These are phyloP conservation scores for Cyberlindnera lachancei DNA, from an alignment of 805 yeast genomes.

Conservation along the genomic window DNA sequence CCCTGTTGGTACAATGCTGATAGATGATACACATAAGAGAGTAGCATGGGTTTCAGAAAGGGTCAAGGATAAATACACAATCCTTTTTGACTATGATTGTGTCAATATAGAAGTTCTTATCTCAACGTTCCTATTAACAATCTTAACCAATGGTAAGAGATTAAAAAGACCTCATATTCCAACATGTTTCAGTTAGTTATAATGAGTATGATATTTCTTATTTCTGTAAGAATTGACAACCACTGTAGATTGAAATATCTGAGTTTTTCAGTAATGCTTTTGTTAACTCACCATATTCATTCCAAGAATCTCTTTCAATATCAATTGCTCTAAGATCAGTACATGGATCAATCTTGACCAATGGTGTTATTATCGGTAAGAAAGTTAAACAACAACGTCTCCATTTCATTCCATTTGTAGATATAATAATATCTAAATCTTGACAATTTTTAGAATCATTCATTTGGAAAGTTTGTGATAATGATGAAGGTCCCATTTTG, in stretches of 20 bases:
- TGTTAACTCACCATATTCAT: conserved; percentile 17
- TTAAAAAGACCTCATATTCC: not conserved
- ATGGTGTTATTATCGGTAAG: conserved; percentile 15
- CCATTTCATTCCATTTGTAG: conserved; percentile 16
- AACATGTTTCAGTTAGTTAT: not conserved
- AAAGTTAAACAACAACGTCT: conserved; percentile 20
- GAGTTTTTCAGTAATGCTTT: conserved; percentile 9
- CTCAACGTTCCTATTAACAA: conserved; percentile 15
- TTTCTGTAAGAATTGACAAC: conserved; percentile 11
- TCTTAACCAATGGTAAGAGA: conserved; percentile 3
- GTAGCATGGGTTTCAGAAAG: conserved; percentile 14
- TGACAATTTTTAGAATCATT: conserved; percentile 5
- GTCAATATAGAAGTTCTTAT: conserved; percentile 20
- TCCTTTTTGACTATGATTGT: conserved; percentile 15
- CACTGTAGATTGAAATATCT: conserved; percentile 17
- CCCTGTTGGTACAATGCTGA: conserved; percentile 1
- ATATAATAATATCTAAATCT: conserved; percentile 7
- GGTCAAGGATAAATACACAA: conserved; percentile 6
- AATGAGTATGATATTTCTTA: not conserved
- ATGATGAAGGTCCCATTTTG: conserved; percentile 7
- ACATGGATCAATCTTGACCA: conserved; percentile 16
- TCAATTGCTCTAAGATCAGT: conserved; percentile 17
- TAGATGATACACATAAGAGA: conserved; percentile 12
- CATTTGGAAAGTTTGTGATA: conserved; percentile 18
- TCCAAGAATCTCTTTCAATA: conserved; percentile 11